Percentiles rank a stretch among this genome's conserved stretches.
Conservation (phyloP, 441 rosid genomes). For the Syzygium syzygioides region DNA sequence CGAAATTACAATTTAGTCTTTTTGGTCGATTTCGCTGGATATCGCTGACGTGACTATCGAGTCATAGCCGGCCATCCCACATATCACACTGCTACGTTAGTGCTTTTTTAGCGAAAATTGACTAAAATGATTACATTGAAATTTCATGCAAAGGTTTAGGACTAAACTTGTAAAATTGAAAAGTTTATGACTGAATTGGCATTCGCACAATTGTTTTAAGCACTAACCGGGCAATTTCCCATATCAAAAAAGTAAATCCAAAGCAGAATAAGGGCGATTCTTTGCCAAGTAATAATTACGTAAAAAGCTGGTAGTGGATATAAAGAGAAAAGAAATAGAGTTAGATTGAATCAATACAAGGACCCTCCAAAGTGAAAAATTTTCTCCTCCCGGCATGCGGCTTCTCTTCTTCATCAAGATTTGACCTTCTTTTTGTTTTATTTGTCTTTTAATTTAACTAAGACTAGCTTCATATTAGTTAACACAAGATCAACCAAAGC, state of each 20-base stretch:
- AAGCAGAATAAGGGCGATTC: background rate
- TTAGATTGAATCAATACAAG: background rate
- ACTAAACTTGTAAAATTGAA: background rate
- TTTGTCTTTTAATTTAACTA: background rate
- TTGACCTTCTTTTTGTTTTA: background rate
- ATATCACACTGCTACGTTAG: fast-evolving
- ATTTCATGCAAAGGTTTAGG: background rate
- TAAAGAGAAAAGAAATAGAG: slow-evolving; percentile 2
- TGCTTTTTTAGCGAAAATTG: fast-evolving
- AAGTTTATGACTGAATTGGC: background rate
- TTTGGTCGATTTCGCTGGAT: fast-evolving
- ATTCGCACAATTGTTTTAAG: background rate
- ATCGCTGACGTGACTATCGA: background rate
- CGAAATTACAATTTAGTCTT: background rate
- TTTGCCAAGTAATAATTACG: slow-evolving; percentile 3
- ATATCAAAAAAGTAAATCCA: background rate
- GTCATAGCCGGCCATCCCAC: fast-evolving
- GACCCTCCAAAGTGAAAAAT: background rate
- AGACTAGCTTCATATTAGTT: background rate
- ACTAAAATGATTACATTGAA: fast-evolving
- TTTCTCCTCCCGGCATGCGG: background rate
- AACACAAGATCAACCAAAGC: background rate
- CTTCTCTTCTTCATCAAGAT: slow-evolving; percentile 9
- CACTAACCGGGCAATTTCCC: background rate
- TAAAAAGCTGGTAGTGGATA: slow-evolving; percentile 2